phyloP scores from a whole-genome alignment of 176 grass and related monocot species.

The sorghum (Sorghum bicolor) region Sorghum_bicolor_NCBIv3 NC_012874.2:10055501-10056000 shows the following conservation, averaged over 20 bases:
- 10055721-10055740: background rate
- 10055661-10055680: background rate
- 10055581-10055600: background rate
- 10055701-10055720: background rate
- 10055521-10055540: background rate
- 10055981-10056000: background rate
- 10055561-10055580: background rate
- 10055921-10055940: background rate
- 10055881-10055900: no score
- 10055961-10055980: background rate
- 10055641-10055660: background rate
- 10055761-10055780: background rate
- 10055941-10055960: no score
- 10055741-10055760: background rate
- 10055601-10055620: background rate
- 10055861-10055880: no score
- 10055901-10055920: background rate
- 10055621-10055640: background rate
- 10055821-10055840: background rate
- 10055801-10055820: background rate
- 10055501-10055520: background rate
- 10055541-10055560: background rate
- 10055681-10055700: slow-evolving; percentile 13
- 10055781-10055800: background rate
- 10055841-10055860: background rate